These are phyloP conservation scores for Emmonsiellopsis sp. DNA, from an alignment of 2,329 filamentous ascomycete genomes.

Conservation along the genomic window DNA sequence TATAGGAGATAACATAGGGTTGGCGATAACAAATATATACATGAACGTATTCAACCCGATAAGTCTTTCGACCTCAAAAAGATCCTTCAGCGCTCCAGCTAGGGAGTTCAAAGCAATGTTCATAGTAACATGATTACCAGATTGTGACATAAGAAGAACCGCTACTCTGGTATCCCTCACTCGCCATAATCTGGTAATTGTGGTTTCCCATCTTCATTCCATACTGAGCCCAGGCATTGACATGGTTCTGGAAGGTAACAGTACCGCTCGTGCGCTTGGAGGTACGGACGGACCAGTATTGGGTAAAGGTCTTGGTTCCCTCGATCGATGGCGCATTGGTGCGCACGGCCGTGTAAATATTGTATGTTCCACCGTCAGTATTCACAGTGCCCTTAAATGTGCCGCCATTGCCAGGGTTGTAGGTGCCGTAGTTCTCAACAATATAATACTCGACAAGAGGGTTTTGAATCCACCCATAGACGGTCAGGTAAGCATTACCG, in stretches of 20 bases:
- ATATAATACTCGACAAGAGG: conserved; percentile 32
- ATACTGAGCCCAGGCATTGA: conserved; percentile 25
- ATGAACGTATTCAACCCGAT: too few species aligned
- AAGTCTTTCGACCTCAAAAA: too few species aligned
- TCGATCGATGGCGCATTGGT: conserved; percentile 32
- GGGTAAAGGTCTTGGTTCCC: conserved; percentile 33
- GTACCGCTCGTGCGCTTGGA: conserved; percentile 26
- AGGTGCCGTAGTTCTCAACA: conserved; percentile 25
- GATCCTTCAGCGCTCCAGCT: too few species aligned
- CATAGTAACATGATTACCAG: background rate
- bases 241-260: conserved; percentile 29
- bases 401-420: conserved; percentile 22
- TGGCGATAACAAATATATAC: too few species aligned
- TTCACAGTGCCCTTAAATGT: conserved; percentile 26
- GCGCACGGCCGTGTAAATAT: conserved; percentile 29
- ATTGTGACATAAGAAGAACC: conserved; percentile 31
- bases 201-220: conserved; percentile 26
- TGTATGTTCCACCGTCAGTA: conserved; percentile 29
- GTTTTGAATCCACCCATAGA: conserved; percentile 35
- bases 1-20: too few species aligned
- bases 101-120: too few species aligned
- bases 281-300: conserved; percentile 35
- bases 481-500: conserved; percentile 26
- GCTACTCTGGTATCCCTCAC: conserved; percentile 35
- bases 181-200: conserved; percentile 36